Conservation (phyloP, 2,329 filamentous ascomycete species). For the Huntiella omanensis region DNA sequence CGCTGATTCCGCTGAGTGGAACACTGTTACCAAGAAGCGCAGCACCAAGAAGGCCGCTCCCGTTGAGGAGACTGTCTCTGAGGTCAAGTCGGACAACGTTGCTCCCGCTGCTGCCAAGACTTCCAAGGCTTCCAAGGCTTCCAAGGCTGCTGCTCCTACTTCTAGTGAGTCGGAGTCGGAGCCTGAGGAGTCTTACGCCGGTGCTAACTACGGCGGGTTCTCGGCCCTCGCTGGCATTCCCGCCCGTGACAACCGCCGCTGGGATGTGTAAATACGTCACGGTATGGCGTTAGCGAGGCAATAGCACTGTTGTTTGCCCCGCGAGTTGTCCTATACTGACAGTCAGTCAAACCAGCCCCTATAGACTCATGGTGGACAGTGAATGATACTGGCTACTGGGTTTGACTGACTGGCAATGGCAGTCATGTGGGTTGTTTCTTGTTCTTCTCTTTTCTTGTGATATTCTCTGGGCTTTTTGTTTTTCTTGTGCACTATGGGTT, state of each 20-base stretch:
- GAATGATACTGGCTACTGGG: too few relatives aligned
- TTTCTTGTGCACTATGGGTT: too few relatives aligned
- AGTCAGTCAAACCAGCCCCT: too few relatives aligned
- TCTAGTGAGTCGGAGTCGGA: constrained; percentile 31
- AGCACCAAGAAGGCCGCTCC: constrained; percentile 18
- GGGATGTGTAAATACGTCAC: constrained; percentile 2
- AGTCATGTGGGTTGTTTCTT: too few relatives aligned
- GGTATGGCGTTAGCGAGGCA: too few relatives aligned
- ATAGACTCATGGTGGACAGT: too few relatives aligned
- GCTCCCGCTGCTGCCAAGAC: constrained; percentile 13
- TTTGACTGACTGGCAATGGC: too few relatives aligned
- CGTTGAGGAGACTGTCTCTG: constrained; percentile 11
- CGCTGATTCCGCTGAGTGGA: constrained; percentile 36
- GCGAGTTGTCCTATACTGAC: too few relatives aligned
- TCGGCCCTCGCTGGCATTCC: background rate
- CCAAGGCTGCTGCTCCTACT: constrained; percentile 14
- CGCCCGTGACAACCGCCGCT: background rate
- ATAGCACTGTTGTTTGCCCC: too few relatives aligned
- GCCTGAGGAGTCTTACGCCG: constrained; percentile 24
- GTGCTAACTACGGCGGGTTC: constrained; percentile 17
- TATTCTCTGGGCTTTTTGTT: too few relatives aligned
- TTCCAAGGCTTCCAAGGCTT: constrained; percentile 13
- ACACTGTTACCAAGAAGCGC: constrained; percentile 31
- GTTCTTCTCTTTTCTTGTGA: too few relatives aligned
- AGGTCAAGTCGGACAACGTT: constrained; percentile 10